Percentiles rank a stretch among this genome's conserved stretches.
phyloP scores from a whole-genome alignment of 768 basidiomycete species.

The Lactarius psammicola region DNA sequence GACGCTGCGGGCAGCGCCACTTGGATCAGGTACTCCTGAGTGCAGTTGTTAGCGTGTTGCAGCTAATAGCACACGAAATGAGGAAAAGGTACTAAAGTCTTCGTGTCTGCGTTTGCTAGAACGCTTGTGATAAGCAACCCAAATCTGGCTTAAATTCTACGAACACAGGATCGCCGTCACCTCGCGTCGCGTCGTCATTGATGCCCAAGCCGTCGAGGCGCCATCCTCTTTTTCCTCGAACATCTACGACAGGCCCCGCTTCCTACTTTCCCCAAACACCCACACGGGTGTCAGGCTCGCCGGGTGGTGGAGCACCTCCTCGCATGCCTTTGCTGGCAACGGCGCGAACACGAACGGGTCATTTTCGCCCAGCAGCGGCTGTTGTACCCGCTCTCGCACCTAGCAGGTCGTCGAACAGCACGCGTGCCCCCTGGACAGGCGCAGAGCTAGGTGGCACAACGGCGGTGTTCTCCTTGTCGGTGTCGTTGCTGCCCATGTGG shows the following conservation, averaged over 20 bases:
- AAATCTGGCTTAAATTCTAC: slow-evolving; percentile 29
- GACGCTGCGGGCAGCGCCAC: slow-evolving; percentile 39
- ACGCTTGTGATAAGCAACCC: slow-evolving; percentile 39
- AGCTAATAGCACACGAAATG: not conserved
- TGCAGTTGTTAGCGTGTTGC: not conserved
- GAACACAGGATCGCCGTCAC: not conserved
- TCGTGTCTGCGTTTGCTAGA: slow-evolving; percentile 30
- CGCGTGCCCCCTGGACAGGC: slow-evolving; percentile 18
- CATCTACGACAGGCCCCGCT: slow-evolving; percentile 37
- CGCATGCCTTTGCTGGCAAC: slow-evolving; percentile 11
- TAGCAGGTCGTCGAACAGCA: slow-evolving; percentile 32
- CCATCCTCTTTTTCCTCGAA: slow-evolving; percentile 31
- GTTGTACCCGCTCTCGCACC: slow-evolving; percentile 40
- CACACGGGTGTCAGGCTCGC: slow-evolving; percentile 16
- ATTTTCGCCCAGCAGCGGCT: slow-evolving; percentile 19
- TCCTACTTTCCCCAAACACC: not conserved
- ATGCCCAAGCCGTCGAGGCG: not conserved
- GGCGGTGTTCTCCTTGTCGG: slow-evolving; percentile 74
- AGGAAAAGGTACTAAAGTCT: no score
- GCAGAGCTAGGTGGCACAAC: slow-evolving; percentile 30
- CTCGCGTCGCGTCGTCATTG: not conserved
- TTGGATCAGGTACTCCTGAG: slow-evolving; percentile 50
- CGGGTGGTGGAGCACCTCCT: slow-evolving; percentile 9
- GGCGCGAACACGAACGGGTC: slow-evolving; percentile 46
- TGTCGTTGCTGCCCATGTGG: slow-evolving; percentile 35